Conservation (phyloP, 768 basidiomycete species). For the Suillus brevipes region DNA sequence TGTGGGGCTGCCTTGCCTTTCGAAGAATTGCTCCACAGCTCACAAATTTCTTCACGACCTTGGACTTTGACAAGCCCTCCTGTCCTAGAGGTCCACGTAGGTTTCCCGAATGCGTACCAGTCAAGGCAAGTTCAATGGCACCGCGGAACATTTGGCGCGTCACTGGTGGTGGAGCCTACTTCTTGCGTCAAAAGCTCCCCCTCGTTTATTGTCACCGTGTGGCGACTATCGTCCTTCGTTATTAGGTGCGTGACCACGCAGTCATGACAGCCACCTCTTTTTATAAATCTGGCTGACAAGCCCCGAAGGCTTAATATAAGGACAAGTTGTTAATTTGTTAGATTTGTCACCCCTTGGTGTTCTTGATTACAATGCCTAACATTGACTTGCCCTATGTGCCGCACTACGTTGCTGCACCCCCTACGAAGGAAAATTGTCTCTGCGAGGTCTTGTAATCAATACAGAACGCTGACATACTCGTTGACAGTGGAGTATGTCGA, state of each 20-base stretch:
- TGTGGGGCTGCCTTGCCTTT: neutral
- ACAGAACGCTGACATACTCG: conserved; percentile 14
- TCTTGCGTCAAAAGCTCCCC: neutral
- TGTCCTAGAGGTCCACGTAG: neutral
- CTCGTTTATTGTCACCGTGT: neutral
- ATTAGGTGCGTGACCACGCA: neutral
- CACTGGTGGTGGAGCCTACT: neutral
- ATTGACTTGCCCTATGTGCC: conserved; percentile 34
- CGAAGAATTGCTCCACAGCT: neutral
- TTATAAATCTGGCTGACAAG: neutral
- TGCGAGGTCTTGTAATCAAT: neutral
- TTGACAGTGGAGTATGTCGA: conserved; percentile 48
- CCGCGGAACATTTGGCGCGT: neutral
- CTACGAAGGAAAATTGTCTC: conserved; percentile 38
- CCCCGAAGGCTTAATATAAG: neutral
- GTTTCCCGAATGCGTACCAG: neutral
- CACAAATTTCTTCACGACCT: neutral
- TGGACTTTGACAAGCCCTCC: neutral
- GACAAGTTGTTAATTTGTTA: neutral
- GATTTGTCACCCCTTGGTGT: neutral
- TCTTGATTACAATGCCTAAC: conserved; percentile 27
- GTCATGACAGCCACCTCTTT: neutral
- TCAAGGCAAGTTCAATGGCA: neutral
- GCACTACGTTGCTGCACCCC: conserved; percentile 37
- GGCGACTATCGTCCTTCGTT: neutral